These are phyloP conservation scores for Rauvolfia tetraphylla DNA, from an alignment of 257 asterid genomes.

Conservation along the genomic window DNA sequence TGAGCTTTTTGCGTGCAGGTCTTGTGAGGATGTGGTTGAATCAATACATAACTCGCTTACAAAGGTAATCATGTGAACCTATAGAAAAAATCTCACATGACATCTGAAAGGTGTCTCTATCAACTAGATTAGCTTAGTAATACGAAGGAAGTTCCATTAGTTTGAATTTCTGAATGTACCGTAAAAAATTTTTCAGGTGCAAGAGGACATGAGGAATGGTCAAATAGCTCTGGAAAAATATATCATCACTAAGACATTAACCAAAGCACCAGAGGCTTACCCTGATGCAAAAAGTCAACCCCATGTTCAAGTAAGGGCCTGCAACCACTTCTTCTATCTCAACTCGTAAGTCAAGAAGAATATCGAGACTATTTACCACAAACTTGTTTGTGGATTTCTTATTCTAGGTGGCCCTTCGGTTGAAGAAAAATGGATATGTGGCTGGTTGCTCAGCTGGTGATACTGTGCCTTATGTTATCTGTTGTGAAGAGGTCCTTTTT, in stretches of 20 bases:
- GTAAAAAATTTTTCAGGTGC: constrained; percentile 48
- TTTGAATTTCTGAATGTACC: constrained; percentile 8
- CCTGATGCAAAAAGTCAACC: constrained; percentile 96
- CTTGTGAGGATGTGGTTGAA: constrained; percentile 93
- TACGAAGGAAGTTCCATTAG: background rate
- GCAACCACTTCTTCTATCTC: constrained; percentile 14
- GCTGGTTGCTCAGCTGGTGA: constrained; percentile 98
- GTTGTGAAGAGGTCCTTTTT: constrained; percentile 77
- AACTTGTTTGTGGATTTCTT: constrained; percentile 21
- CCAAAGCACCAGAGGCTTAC: constrained; percentile 94
- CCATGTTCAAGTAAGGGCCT: constrained; percentile 80
- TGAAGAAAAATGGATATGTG: constrained; percentile 78
- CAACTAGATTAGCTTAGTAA: background rate
- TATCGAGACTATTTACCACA: constrained; percentile 7
- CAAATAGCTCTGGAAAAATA: constrained; percentile 82
- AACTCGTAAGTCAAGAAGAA: background rate
- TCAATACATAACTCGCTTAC: constrained; percentile 73
- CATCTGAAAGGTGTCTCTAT: background rate
- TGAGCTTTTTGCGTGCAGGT: constrained; percentile 47
- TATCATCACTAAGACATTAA: constrained; percentile 81
- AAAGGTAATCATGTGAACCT: constrained; percentile 52
- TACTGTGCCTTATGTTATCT: constrained; percentile 87
- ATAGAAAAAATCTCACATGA: constrained; percentile 9
- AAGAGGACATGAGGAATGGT: constrained; percentile 88
- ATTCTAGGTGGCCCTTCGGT: constrained; percentile 83